Evolutionary conservation across 352 stramenopile genomes (phyloP), one percentile per base, ranked within the genome.

Genomic region (Plasmopara muralis): DNA sequence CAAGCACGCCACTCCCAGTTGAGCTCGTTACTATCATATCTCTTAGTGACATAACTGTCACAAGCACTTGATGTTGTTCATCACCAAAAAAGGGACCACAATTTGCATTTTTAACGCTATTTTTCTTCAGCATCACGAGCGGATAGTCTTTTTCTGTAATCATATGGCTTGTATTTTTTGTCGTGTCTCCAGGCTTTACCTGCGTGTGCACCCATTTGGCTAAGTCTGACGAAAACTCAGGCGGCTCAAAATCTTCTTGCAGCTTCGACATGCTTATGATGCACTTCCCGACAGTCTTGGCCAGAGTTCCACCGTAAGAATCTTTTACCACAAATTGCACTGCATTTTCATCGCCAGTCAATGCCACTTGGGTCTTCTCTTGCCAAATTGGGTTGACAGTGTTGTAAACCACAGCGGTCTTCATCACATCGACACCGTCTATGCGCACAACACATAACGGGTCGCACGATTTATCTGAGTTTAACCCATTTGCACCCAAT

Each of bases 321-420:
- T 93, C 81, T 55, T 89, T 89, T 30, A 93, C 83, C 9, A 89
- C 78, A 40, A 93, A 76, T 55, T 86, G 73, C 28, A 93, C 55
- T 31, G 83, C 75, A 10, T 74, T 59, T 48, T 87, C 80, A 0
- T 62, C 60, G 6, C 77, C 74, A 2, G 71, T 76, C 25, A 87
- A 40, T 9, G 60, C 76, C 2, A 87, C 15, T 41, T 90, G 68
- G 1, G 60, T 75, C 53, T 87, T 88, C 55, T 89, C 81, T 34
- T 88, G 63, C 83, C 83, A 94, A 28, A 84, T 58, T 0, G 83
- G 83, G 49, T 94, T 94, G 8, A 86, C 59, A 4, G 83, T 92
- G 55, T 89, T 89, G 68, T 92, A 94, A 25, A 94, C 60, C n/a
- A 89, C 70, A 6, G 73, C 62, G 6, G 83, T 94, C 40, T 72